phyloP scores from a whole-genome alignment of 2,329 filamentous ascomycete genomes.

The Xylariaceae sp. region DNA sequence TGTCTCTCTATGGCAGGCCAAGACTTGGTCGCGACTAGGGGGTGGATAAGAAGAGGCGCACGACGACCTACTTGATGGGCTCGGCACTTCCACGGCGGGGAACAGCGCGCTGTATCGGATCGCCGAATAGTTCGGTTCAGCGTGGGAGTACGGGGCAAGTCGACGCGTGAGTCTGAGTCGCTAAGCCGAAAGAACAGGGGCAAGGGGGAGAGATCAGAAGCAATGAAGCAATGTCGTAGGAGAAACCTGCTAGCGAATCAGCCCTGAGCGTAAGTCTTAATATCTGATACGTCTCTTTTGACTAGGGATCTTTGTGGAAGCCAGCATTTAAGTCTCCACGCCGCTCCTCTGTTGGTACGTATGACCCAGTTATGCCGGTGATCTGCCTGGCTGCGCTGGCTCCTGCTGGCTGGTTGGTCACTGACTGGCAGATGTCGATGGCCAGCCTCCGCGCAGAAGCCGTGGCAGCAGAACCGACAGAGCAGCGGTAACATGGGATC shows the following conservation, averaged over 20 bases:
- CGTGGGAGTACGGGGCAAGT: too few species aligned
- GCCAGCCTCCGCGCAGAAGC: conserved; percentile 14
- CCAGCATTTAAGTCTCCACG: conserved; percentile 3
- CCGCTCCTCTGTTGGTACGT: conserved; percentile 4
- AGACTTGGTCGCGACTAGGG: conserved; percentile 5
- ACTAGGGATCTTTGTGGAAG: too few species aligned
- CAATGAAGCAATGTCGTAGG: conserved; percentile 6
- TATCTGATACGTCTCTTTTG: conserved; percentile 12
- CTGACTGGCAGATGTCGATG: conserved; percentile 11
- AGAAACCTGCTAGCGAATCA: conserved; percentile 16
- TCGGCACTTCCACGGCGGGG: conserved; percentile 6
- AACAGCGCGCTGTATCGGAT: conserved; percentile 8
- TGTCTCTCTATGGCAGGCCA: conserved; percentile 6
- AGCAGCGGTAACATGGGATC: conserved; percentile 19
- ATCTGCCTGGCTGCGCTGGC: conserved; percentile 4
- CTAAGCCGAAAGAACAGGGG: conserved; percentile 10
- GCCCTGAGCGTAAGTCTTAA: conserved; percentile 12
- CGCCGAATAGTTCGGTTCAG: conserved; percentile 8
- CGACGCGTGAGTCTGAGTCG: conserved; percentile 4
- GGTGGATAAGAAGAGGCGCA: neutral
- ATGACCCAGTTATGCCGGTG: too few species aligned
- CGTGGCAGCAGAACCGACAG: conserved; percentile 6
- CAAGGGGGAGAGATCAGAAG: too few species aligned
- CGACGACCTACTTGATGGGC: neutral
- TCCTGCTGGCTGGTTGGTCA: conserved; percentile 16